A percentile compares a stretch with the other conserved stretches of the same genome.
These are phyloP conservation scores for Oryza rufipogon DNA, from an alignment of 176 grass and related monocot species.

Conservation along the genomic window DNA sequence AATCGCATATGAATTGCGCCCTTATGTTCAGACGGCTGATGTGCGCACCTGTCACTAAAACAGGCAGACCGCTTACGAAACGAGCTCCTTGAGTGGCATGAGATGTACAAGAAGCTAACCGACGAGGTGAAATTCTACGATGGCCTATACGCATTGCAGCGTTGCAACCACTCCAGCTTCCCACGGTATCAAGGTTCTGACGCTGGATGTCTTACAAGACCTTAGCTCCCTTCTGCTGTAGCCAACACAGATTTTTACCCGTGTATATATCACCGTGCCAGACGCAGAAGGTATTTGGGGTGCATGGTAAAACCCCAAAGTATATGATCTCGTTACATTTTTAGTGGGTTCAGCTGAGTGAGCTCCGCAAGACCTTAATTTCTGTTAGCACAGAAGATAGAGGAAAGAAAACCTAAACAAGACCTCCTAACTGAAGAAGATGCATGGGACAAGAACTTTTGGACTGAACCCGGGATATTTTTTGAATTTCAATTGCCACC, in stretches of 20 bases:
- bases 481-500: not conserved
- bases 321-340: not conserved
- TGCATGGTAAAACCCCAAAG: not conserved
- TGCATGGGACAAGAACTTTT: not conserved
- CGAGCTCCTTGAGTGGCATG: slow-evolving; percentile 1
- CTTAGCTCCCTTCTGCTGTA: not conserved
- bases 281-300: not conserved
- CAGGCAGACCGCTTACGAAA: slow-evolving; percentile 11
- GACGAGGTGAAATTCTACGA: not conserved
- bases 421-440: not conserved
- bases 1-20: not conserved
- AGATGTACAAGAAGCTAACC: not conserved
- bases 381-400: not conserved
- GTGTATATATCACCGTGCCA: not conserved
- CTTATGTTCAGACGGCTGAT: not conserved
- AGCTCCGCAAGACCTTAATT: not conserved
- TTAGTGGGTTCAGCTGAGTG: not conserved
- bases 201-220: not conserved
- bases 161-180: not conserved
- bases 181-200: not conserved
- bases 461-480: not conserved
- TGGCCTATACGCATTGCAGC: not conserved
- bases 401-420: not conserved
- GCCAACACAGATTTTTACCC: not conserved
- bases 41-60: not conserved